Percentiles rank a stretch among this genome's conserved stretches.
These are phyloP conservation scores for Fusarium sp. DNA, from an alignment of 2,329 filamentous ascomycete species.

Conservation along the genomic window DNA sequence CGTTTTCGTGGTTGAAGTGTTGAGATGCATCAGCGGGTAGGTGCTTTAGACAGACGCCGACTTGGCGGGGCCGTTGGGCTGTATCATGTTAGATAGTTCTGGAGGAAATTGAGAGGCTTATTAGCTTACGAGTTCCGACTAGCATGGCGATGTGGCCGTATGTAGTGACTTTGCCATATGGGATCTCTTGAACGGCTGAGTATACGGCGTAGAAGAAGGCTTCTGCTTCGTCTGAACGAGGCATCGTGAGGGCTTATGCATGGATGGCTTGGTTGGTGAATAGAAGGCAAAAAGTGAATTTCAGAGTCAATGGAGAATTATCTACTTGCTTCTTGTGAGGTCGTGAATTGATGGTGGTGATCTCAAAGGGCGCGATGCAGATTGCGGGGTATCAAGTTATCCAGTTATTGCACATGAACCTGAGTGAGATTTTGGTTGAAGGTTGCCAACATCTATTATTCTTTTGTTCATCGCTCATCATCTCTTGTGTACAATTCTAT, in stretches of 20 bases:
- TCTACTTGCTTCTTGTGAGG: background rate
- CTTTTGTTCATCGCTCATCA: slow-evolving; percentile 23
- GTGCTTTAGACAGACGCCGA: slow-evolving; percentile 91
- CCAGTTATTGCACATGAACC: background rate
- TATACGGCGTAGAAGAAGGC: slow-evolving; percentile 86
- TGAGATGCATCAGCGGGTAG: slow-evolving; percentile 70
- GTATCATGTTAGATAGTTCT: background rate
- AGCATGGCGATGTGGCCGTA: slow-evolving; percentile 87
- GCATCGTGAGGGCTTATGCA: slow-evolving; percentile 62
- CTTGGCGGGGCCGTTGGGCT: slow-evolving; percentile 85
- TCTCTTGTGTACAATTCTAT: slow-evolving; percentile 13
- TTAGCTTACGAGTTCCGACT: slow-evolving; percentile 77
- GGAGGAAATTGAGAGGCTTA: rapidly evolving
- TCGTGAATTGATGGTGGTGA: background rate
- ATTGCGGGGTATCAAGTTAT: slow-evolving; percentile 44
- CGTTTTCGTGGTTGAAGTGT: slow-evolving; percentile 80
- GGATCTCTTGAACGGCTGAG: slow-evolving; percentile 87
- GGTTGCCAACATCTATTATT: slow-evolving; percentile 14
- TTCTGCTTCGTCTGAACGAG: slow-evolving; percentile 80
- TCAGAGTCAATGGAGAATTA: too few relatives aligned
- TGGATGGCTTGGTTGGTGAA: background rate
- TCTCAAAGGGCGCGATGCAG: slow-evolving; percentile 33
- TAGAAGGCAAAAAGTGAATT: background rate
- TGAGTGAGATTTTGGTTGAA: background rate
- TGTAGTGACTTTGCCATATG: slow-evolving; percentile 84